Evolutionary conservation across 345 rosid species (phyloP), one percentile per base, ranked within the genome.

Genomic region (Pugionium cornutum): DNA sequence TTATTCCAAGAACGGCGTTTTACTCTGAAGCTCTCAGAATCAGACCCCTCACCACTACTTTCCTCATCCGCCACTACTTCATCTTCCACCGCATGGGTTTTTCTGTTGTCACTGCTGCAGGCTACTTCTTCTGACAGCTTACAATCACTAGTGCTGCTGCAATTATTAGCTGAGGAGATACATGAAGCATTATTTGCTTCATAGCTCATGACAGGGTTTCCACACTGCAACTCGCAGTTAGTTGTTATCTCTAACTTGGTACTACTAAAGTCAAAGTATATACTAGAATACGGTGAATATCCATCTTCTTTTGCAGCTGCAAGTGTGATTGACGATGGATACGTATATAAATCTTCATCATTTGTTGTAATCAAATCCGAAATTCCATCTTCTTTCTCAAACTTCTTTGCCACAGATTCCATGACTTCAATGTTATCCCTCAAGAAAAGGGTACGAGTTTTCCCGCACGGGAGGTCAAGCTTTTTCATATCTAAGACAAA

Each of bases 1-100:
- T 89, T 95, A 65, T 69, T 2, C 8, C 82, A 82, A 29, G 95
- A 79, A n/a, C 94, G 89, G 1, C 99, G 94, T 77, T 91, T 95
- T 53, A 95, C 99, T 78, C 96, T 78, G 74, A 95, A 91, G 70
- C 83, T 69, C 80, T 83, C 96, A 0, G 83, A 79, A 63, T 91
- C 99, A 61, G 98, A 91, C 74, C 85, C 95, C 52, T 95, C 99
- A 18, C 18, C 18, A 18, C 18, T 18, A 76, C 87, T 79, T 47
- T 78, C 79, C 44, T 18, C 18, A 18, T 18, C 18, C 18, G 18
- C 18, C 18, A 18, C 18, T 18, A 18, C 18, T 18, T 18, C 83
- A 47, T 81, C 85, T 62, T 25, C 67, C 25, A 82, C 76, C 64
- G 67, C 44, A 43, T 77, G 65, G 28, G 59, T 49, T 45, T 65